Conservation (phyloP, 768 basidiomycete species). For the Lyophyllum shimeji region DNA sequence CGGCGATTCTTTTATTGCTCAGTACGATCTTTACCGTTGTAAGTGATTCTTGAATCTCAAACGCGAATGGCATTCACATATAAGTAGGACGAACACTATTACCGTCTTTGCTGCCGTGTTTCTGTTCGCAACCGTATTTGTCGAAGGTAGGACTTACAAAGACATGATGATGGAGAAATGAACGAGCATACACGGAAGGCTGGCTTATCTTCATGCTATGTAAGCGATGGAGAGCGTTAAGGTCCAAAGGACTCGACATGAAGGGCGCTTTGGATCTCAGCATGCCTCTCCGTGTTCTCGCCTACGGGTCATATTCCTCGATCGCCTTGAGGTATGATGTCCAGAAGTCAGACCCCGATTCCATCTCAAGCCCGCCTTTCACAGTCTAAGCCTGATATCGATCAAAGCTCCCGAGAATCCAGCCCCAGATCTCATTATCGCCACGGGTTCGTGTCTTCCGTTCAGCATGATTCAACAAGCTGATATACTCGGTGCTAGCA, state of each 20-base stretch:
- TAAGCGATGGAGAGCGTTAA: conserved; percentile 27
- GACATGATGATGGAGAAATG: not conserved
- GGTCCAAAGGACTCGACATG: conserved; percentile 20
- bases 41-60: conserved; percentile 9
- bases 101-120: conserved; percentile 38
- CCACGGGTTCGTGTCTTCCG: conserved; percentile 33
- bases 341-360: not conserved
- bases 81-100: conserved; percentile 39
- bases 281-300: conserved; percentile 43
- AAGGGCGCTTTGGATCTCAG: conserved; percentile 37
- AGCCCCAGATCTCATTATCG: conserved; percentile 46
- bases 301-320: conserved; percentile 42
- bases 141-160: conserved; percentile 32
- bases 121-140: conserved; percentile 35
- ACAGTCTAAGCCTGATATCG: conserved; percentile 45
- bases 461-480: not conserved
- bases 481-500: conserved; percentile 26
- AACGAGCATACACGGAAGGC: conserved; percentile 22
- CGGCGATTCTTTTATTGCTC: conserved; percentile 56
- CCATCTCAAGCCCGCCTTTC: not conserved
- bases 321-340: conserved; percentile 37
- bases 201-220: conserved; percentile 41
- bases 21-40: conserved; percentile 36
- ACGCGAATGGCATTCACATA: not conserved
- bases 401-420: conserved; percentile 43